These are phyloP conservation scores for Alternaria triticina DNA, from an alignment of 2,329 filamentous ascomycete genomes.

Conservation along the genomic window DNA sequence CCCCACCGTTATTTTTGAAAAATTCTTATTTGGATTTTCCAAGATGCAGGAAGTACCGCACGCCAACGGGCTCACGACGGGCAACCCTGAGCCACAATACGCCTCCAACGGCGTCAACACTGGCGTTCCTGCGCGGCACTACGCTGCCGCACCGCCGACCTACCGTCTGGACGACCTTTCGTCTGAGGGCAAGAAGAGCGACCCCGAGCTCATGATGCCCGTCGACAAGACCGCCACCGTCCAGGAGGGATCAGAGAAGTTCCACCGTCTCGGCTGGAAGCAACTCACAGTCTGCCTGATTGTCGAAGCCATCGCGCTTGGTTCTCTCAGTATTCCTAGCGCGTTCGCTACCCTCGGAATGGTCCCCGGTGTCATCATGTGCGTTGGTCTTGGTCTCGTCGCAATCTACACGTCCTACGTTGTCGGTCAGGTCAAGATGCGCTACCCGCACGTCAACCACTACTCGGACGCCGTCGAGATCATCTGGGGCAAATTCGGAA, in stretches of 20 bases:
- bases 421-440: constrained; percentile 65
- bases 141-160: constrained; percentile 22
- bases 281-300: constrained; percentile 58
- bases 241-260: constrained; percentile 48
- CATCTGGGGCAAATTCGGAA: constrained; percentile 61
- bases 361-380: constrained; percentile 54
- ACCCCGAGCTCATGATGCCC: constrained; percentile 38
- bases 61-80: constrained; percentile 5
- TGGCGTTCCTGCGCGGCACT: constrained; percentile 2
- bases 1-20: neutral
- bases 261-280: constrained; percentile 57
- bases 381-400: constrained; percentile 60
- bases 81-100: constrained; percentile 3
- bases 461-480: constrained; percentile 73
- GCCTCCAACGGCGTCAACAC: neutral
- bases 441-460: constrained; percentile 66
- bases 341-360: constrained; percentile 56
- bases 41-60: constrained; percentile 31
- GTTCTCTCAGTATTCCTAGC: constrained; percentile 54
- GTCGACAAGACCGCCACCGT: constrained; percentile 41
- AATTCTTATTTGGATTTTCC: neutral
- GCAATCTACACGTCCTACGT: constrained; percentile 68
- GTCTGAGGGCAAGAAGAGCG: constrained; percentile 42
- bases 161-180: constrained; percentile 32
- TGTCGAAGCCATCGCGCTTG: constrained; percentile 59